Conservation (phyloP, 176 grass and related monocot genomes). For the Avena insularis region DNA sequence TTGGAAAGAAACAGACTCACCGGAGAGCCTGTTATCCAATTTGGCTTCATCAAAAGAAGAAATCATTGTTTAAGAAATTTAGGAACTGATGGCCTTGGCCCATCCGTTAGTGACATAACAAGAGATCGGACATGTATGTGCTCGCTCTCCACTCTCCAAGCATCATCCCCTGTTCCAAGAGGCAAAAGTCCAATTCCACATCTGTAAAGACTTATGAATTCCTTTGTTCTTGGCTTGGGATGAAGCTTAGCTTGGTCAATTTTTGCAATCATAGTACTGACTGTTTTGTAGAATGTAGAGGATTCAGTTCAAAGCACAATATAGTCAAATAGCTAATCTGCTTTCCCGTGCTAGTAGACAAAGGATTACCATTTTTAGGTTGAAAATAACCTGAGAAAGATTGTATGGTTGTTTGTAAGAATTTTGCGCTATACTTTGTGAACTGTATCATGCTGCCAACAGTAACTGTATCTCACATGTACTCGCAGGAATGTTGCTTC, state of each 20-base stretch:
- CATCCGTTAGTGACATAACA: not conserved
- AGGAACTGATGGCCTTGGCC: not conserved
- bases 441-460: slow-evolving; percentile 18
- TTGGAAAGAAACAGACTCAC: too few relatives aligned
- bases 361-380: slow-evolving; percentile 11
- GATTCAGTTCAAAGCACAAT: not conserved
- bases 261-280: slow-evolving; percentile 3
- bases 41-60: too few relatives aligned
- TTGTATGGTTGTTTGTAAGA: slow-evolving; percentile 4
- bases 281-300: slow-evolving; percentile 19
- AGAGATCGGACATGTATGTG: not conserved
- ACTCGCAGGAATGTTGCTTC: slow-evolving; percentile 83
- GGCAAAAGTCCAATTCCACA: not conserved
- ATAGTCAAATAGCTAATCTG: not conserved
- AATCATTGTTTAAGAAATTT: not conserved
- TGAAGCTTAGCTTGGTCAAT: slow-evolving; percentile 6
- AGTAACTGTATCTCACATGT: slow-evolving; percentile 49
- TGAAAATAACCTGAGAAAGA: slow-evolving; percentile 29
- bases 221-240: slow-evolving; percentile 19
- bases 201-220: not conserved
- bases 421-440: slow-evolving; percentile 10
- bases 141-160: not conserved
- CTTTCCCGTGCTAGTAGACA: slow-evolving; percentile 21
- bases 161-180: not conserved
- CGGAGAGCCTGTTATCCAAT: too few relatives aligned